Percentiles rank a stretch among this genome's conserved stretches.
phyloP scores from a whole-genome alignment of 73 alveolate genomes.

The Stentor roeselii region DNA sequence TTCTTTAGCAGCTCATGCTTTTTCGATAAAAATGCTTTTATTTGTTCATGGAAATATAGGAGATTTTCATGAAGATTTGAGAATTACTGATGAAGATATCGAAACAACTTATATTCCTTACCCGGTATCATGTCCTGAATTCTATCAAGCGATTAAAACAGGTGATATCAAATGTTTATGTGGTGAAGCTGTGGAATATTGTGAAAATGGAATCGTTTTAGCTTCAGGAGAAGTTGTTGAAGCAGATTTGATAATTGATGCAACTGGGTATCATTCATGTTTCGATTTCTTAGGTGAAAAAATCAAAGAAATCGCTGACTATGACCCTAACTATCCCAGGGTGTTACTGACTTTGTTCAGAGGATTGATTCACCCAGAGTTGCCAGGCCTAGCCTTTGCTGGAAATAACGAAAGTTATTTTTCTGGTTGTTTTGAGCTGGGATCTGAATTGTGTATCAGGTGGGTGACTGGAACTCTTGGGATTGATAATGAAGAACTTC shows the following conservation, averaged over 20 bases:
- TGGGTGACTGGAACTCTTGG: not conserved
- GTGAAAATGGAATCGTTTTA: not conserved
- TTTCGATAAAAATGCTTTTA: not conserved
- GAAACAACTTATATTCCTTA: not conserved
- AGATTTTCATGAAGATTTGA: not conserved
- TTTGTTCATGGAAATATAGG: not conserved
- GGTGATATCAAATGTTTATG: not conserved
- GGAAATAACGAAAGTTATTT: not conserved
- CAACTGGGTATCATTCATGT: not conserved
- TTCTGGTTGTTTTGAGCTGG: not conserved
- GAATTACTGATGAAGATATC: not conserved
- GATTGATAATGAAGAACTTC: not conserved
- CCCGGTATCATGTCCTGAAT: not conserved
- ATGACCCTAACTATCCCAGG: not conserved
- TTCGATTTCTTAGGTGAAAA: not conserved
- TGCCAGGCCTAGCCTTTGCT: slow-evolving; percentile 9
- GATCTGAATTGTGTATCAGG: not conserved
- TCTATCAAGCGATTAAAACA: not conserved
- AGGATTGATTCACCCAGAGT: not conserved
- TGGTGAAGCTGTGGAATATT: not conserved
- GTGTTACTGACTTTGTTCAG: not conserved
- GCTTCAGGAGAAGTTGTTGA: not conserved
- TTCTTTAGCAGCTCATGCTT: not conserved
- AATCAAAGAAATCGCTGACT: not conserved
- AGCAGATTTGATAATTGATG: not conserved